Conservation (phyloP, 805 yeast genomes). For the Myxozyma geophila region DNA sequence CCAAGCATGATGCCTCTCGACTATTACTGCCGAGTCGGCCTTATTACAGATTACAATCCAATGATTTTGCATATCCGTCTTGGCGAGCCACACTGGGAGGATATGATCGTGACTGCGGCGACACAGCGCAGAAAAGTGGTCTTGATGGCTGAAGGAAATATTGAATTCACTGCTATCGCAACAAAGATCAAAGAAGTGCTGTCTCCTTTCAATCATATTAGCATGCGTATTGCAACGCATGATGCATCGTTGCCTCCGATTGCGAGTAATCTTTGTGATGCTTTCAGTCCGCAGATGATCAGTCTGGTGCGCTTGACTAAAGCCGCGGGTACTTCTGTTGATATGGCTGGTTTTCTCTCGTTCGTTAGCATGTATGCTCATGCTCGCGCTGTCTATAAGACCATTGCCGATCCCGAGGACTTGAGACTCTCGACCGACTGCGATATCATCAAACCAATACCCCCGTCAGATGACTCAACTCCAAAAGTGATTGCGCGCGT, state of each 20-base stretch:
- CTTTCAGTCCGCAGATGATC: background rate
- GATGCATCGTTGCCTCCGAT: background rate
- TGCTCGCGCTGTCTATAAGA: background rate
- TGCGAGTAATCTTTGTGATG: background rate
- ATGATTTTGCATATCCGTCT: background rate
- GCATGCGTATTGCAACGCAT: background rate
- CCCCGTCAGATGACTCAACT: background rate
- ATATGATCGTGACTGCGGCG: background rate
- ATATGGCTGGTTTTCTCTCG: background rate
- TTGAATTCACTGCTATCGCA: no score
- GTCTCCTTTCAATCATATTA: background rate
- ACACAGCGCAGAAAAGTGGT: slow-evolving; percentile 1
- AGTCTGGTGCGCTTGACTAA: background rate
- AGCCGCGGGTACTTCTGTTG: background rate
- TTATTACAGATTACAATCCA: background rate
- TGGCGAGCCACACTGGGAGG: background rate
- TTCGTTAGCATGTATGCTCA: background rate
- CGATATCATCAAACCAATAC: background rate
- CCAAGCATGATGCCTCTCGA: background rate
- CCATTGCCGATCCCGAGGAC: background rate
- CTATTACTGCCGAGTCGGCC: background rate
- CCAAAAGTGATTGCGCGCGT: background rate
- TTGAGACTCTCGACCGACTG: background rate
- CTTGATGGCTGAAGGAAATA: background rate
- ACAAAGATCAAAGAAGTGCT: background rate